These are phyloP conservation scores for Tricharina praecox DNA, from an alignment of 495 filamentous ascomycete species.

Conservation along the genomic window DNA sequence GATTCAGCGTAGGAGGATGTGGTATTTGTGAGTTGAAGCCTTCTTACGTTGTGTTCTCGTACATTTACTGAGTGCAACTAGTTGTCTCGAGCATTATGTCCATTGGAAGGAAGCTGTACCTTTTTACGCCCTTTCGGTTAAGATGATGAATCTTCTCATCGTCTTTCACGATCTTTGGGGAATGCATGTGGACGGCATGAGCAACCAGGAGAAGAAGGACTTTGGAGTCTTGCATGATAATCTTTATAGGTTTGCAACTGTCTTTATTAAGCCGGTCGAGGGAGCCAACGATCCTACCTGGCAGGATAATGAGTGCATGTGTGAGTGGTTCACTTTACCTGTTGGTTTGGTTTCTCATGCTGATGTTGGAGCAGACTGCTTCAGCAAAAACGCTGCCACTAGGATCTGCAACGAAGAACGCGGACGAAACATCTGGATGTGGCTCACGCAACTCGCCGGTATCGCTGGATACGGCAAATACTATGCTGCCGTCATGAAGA, in stretches of 20 bases:
- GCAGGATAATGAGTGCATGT: conserved; percentile 7
- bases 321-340: neutral
- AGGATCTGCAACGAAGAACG: neutral
- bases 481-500: conserved; percentile 4
- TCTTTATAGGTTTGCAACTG: conserved; percentile 6
- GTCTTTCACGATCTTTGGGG: conserved; percentile 10
- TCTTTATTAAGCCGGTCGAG: conserved; percentile 4
- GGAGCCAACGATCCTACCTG: conserved; percentile 2
- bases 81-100: conserved; percentile 5
- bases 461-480: conserved; percentile 7
- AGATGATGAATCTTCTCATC: conserved; percentile 10
- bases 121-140: conserved; percentile 3
- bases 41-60: neutral
- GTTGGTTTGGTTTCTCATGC: too few relatives aligned
- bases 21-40: conserved; percentile 6
- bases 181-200: conserved; percentile 10
- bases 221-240: conserved; percentile 6
- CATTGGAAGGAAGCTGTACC: conserved; percentile 7
- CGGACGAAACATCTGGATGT: conserved; percentile 3
- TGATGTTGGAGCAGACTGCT: conserved; percentile 3
- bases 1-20: conserved; percentile 6
- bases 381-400: neutral
- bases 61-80: neutral
- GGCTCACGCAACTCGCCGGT: conserved; percentile 1
- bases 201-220: conserved; percentile 10